Evolutionary conservation across 352 stramenopile genomes (phyloP).

Genomic region (Globisporangium irregulare): DNA sequence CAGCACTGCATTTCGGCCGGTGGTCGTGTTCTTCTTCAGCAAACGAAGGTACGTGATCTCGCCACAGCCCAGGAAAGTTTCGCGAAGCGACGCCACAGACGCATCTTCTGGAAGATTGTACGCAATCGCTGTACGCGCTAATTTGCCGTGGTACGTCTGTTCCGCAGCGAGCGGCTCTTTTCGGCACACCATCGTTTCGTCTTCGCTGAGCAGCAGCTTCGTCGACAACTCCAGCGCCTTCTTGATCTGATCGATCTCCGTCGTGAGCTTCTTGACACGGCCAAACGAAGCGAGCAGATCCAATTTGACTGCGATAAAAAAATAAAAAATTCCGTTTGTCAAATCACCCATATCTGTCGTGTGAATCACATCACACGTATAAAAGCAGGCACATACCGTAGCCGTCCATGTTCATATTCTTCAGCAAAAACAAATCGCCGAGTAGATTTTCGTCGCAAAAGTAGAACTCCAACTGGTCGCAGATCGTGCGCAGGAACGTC

Average conservation of each 20-base stretch:
- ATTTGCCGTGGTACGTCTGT: constrained; percentile 84
- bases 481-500: constrained; percentile 84
- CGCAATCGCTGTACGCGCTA: constrained; percentile 81
- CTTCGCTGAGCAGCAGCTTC: constrained; percentile 80
- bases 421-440: constrained; percentile 80
- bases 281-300: constrained; percentile 82
- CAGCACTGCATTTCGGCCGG: constrained; percentile 80
- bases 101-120: constrained; percentile 86
- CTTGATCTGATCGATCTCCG: constrained; percentile 77
- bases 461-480: constrained; percentile 87
- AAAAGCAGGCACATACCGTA: constrained; percentile 47
- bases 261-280: constrained; percentile 86
- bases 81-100: constrained; percentile 77
- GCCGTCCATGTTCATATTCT: constrained; percentile 89
- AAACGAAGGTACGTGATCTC: constrained; percentile 85
- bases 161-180: constrained; percentile 78
- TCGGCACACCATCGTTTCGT: constrained; percentile 82
- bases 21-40: constrained; percentile 88
- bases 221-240: constrained; percentile 83
- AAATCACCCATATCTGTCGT: not conserved
- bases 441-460: constrained; percentile 89
- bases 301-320: constrained; percentile 59
- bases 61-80: constrained; percentile 82
- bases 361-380: not conserved
- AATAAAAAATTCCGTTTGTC: constrained; percentile 6